Base-by-base conservation (phyloP, 352 stramenopile species). In the Phytophthora citrophthora region DNA sequence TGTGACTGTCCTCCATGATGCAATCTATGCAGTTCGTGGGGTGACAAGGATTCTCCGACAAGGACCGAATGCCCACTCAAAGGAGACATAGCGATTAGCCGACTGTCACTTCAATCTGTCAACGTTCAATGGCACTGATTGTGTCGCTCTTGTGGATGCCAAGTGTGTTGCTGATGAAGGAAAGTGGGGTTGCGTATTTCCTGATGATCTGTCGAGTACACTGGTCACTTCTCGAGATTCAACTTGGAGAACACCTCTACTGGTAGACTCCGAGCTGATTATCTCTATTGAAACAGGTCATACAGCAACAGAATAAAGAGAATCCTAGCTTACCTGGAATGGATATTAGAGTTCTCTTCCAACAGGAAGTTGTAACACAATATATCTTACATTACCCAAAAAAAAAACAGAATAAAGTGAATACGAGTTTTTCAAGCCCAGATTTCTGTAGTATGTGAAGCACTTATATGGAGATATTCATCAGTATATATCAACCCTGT, bases 171-270 rank as follows among this genome's bases (percentile, higher is more conserved):
- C 39, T 8, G 5, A 2, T 12, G 31, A 47, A 49, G n/a, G 18
- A n/a, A 40, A 39, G 34, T 61, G 54, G 54, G n/a, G 31, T 3
- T 61, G 53, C 16, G 53, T 20, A 9, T 61, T 61, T 31, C 31
- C n/a, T n/a, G n/a, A 40, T 15, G 46, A 40, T 8, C 10, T 57
- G 26, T 31, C 60, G 0, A 68, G 60, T 31, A 63, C 38, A 23
- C 52, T 68, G 9, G 43, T 20, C 16, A 26, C 63, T 18, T n/a
- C 20, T 4, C 46, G 20, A 12, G 45, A 53, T 38, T 20, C 23
- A 8, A 32, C 52, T 24, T 70, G 61, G 61, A 70, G 61, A 64
- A 47, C 61, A 18, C 61, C 61, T 15, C 61, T 54, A 15, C 47
- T 23, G 5, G 16, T 36, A 48, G 50, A 61, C 20, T 51, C 38